Base-by-base conservation (phyloP, 768 basidiomycete genomes). In the Mycena vitilis region DNA sequence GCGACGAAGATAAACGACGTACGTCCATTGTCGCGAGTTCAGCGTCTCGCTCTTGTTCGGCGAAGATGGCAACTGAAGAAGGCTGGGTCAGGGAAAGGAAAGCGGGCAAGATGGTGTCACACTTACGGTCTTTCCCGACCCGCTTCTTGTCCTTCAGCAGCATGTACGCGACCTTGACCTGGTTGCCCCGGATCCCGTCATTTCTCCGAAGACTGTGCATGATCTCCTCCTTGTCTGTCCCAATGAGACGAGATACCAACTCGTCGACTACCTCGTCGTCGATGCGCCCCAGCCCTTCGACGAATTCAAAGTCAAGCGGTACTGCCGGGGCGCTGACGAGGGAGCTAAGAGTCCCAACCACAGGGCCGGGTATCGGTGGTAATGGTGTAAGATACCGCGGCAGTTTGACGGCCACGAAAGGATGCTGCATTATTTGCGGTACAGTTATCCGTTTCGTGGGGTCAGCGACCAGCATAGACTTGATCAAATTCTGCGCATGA, bases 81-180 rank as follows among this genome's bases (percentile, higher is more conserved):
- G 15, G 12, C 18, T 47, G 36, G 68, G 60, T 30, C 9, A 49
- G 15, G 30, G 5, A 38, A 55, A 42, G 37, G 54, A 38, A 44
- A 44, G 18, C 18, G 52, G 56, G 38, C 53, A 63, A 7, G 42
- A 9, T 56, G 16, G n/a, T 44, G 58, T 20, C 6, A 20, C 15
- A 85, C 95, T 85, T 74, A 97, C 96, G 81, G 77, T 95, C 95
- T 78, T 92, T 88, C 8, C 95, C 90, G 60, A 93, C 85, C 45
- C 95, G 83, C 72, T 90, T 85, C 81, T 96, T 96, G 75, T 99
- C 97, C 64, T 95, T 85, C 52, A 98, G 83, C 5, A 99, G 84
- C 88, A 96, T 90, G 79, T 99, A 99, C 0, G 97, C 96, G 9
- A 99, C 96, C 80, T 98, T 96, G 76, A 99, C 92, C 61, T 95